phyloP scores from a whole-genome alignment of 345 rosid species.

The Abelmoschus esculentus region DNA sequence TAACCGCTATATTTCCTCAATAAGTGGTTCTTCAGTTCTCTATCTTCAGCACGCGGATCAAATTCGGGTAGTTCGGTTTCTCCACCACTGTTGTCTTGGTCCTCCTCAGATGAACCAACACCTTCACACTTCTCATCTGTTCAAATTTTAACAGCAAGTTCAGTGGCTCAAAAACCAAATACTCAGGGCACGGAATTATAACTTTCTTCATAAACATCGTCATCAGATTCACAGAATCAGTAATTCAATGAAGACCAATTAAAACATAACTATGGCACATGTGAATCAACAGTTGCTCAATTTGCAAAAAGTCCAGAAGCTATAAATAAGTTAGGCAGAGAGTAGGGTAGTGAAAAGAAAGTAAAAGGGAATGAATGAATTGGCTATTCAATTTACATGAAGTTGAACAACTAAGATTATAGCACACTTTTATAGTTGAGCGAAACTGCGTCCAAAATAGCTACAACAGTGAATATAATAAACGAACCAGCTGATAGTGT shows the following conservation, averaged over 20 bases:
- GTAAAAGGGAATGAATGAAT: background rate
- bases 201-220: too few species aligned
- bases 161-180: background rate
- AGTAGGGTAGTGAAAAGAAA: slow-evolving; percentile 2
- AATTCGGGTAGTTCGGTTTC: slow-evolving; percentile 78
- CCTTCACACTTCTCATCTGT: slow-evolving; percentile 82
- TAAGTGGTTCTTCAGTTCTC: slow-evolving; percentile 86
- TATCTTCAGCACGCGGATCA: slow-evolving; percentile 87
- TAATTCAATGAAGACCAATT: slow-evolving; percentile 2
- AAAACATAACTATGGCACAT: slow-evolving; percentile 10
- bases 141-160: too few species aligned
- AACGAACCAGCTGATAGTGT: background rate
- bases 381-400: background rate
- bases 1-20: slow-evolving; percentile 90
- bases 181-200: too few species aligned
- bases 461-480: background rate
- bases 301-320: background rate
- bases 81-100: slow-evolving; percentile 69
- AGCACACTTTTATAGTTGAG: background rate
- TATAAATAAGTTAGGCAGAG: background rate
- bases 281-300: slow-evolving; percentile 13
- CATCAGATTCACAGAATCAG: too few species aligned
- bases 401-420: background rate
- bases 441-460: background rate
- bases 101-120: slow-evolving; percentile 75